Base-by-base conservation (phyloP, 139 green algal genomes). In the Mesotaenium endlicherianum region DNA sequence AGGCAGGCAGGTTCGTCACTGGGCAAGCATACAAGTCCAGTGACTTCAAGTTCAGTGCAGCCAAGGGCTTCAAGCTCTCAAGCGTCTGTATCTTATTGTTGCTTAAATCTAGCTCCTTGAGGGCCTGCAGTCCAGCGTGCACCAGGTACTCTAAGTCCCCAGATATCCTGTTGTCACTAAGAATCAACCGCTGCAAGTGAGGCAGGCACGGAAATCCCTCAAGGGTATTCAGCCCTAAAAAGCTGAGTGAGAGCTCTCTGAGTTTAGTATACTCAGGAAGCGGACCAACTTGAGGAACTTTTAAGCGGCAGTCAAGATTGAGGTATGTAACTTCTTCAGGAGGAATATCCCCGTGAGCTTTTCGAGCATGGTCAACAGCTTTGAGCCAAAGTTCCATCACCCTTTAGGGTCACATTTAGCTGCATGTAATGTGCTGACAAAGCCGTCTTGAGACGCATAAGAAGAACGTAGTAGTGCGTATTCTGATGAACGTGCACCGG, bases 121-220 rank as follows among this genome's bases (percentile, higher is more conserved):
- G 5, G 31, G 20, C 20, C 4, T 72, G 49, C 41, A 72, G 47
- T 6, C 36, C 34, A 8, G 75, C 47, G 16, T 90, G 36, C 5
- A 26, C 41, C 1, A 89, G 53, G 3, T 85, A 34, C 40, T 90
- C 84, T 58, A 89, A 40, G 30, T 83, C 85, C n/a, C 70, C 77
- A 1, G 85, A 70, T 40, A 89, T 89, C 44, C 81, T 11, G 40
- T 89, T 89, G n/a, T 89, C 83, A 30, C 43, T 88, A 11, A 89
- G 41, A 34, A 47, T 90, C 0, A 89, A 59, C 45, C 43, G 58
- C 6, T 57, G 34, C 26, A 89, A 59, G 26, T 83, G 50, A 1
- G 83, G 71, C 1, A 89, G 74, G 20, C 38, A 20, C 31, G 85
- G 85, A 1, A 89, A 89, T 6, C 68, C 76, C 36, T 86, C 79